Evolutionary conservation across 257 asterid species (phyloP).

Genomic region (Forsythia suspensa): DNA sequence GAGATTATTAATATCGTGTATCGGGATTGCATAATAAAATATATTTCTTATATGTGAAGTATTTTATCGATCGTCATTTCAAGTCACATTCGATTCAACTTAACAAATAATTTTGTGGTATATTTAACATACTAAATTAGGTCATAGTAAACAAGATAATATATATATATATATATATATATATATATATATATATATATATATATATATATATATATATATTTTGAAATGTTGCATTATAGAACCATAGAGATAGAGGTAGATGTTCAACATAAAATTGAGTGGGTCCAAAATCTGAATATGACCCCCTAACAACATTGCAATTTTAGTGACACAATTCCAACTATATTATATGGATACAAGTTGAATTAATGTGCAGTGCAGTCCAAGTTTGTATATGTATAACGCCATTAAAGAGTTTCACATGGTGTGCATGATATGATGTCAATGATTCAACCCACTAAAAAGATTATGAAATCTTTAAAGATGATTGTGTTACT

Average conservation of each 20-base stretch:
- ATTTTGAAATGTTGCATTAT: not conserved
- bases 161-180: too few species aligned
- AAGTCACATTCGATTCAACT: too few species aligned
- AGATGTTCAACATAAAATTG: not conserved
- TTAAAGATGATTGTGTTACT: slow-evolving; percentile 5
- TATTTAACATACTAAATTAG: too few species aligned
- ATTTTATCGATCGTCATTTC: too few species aligned
- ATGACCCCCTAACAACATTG: not conserved
- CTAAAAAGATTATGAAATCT: slow-evolving; percentile 4
- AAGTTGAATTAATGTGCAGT: not conserved
- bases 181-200: too few species aligned
- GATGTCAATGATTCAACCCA: slow-evolving; percentile 10
- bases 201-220: too few species aligned
- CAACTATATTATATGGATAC: not conserved
- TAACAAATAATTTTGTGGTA: not conserved
- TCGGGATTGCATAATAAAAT: too few species aligned
- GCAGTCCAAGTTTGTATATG: not conserved
- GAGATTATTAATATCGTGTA: too few species aligned
- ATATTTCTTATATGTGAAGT: too few species aligned
- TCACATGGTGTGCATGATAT: slow-evolving; percentile 13
- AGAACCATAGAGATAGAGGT: not conserved
- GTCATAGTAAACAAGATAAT: too few species aligned
- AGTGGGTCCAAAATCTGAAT: not conserved
- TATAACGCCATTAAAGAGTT: not conserved
- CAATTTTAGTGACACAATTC: not conserved